These are phyloP conservation scores for Klebsormidium nitens DNA, from an alignment of 139 green algal species.

Conservation along the genomic window DNA sequence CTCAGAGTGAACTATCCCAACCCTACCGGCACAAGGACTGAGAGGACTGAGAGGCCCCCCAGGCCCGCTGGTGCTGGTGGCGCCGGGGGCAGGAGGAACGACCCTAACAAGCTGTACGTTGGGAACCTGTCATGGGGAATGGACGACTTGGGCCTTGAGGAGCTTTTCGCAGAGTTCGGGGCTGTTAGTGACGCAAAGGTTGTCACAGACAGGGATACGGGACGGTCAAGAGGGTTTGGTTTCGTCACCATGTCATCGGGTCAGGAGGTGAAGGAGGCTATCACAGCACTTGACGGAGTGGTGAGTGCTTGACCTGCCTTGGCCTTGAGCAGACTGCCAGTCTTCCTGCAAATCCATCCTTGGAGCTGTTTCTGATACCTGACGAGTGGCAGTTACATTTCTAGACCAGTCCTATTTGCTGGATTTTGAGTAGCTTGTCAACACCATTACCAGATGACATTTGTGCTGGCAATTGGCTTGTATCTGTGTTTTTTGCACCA, in stretches of 20 bases:
- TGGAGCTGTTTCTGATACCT: too few species aligned
- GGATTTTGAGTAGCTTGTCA: too few species aligned
- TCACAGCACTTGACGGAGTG: slow-evolving; percentile 29
- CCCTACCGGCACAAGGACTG: not conserved
- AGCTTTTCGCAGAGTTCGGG: slow-evolving; percentile 59
- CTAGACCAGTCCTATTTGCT: too few species aligned
- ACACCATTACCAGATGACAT: too few species aligned
- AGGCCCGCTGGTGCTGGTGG: not conserved
- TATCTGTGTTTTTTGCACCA: too few species aligned
- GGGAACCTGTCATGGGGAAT: slow-evolving; percentile 66
- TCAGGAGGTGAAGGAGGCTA: slow-evolving; percentile 27
- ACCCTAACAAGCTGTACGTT: slow-evolving; percentile 47
- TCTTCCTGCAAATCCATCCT: too few species aligned
- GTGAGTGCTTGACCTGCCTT: slow-evolving; percentile 14
- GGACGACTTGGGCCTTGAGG: slow-evolving; percentile 46
- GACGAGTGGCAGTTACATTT: too few species aligned
- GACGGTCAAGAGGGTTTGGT: slow-evolving; percentile 60
- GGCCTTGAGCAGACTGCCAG: not conserved
- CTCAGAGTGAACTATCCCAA: slow-evolving; percentile 33
- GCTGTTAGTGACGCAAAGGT: slow-evolving; percentile 43
- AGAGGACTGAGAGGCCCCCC: not conserved
- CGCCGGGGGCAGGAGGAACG: slow-evolving; percentile 7
- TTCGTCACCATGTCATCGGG: slow-evolving; percentile 57
- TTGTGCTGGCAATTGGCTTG: too few species aligned
- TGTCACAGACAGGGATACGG: slow-evolving; percentile 53